These are phyloP conservation scores for Dunaliella primolecta DNA, from an alignment of 139 green algal species.

Conservation along the genomic window DNA sequence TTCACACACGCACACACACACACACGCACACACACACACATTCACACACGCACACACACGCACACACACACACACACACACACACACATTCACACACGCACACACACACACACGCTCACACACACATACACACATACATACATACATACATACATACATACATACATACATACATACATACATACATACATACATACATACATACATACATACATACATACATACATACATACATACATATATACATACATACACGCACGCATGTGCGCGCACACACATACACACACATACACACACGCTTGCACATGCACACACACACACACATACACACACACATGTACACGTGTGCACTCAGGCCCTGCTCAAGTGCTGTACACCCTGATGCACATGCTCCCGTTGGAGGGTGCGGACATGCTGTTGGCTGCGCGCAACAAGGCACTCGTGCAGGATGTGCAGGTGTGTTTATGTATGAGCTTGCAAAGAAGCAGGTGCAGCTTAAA, in stretches of 20 bases:
- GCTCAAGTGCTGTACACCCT: background rate
- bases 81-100: too few relatives aligned
- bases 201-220: background rate
- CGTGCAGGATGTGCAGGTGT: background rate
- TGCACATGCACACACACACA: background rate
- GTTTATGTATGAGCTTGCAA: background rate
- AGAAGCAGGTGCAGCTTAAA: too few relatives aligned
- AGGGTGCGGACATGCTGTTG: background rate
- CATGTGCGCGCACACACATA: background rate
- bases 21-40: too few relatives aligned
- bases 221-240: background rate
- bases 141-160: too few relatives aligned
- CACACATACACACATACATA: too few relatives aligned
- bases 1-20: too few relatives aligned
- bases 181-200: too few relatives aligned
- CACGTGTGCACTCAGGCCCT: background rate
- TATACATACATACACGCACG: background rate
- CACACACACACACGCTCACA: too few relatives aligned
- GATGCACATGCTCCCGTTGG: background rate
- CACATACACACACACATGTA: background rate
- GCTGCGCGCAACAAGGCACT: background rate
- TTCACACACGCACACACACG: too few relatives aligned
- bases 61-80: too few relatives aligned
- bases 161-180: too few relatives aligned
- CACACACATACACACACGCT: constrained; percentile 5